These are phyloP conservation scores for Podospora sp. DNA, from an alignment of 495 filamentous ascomycete genomes.

Conservation along the genomic window DNA sequence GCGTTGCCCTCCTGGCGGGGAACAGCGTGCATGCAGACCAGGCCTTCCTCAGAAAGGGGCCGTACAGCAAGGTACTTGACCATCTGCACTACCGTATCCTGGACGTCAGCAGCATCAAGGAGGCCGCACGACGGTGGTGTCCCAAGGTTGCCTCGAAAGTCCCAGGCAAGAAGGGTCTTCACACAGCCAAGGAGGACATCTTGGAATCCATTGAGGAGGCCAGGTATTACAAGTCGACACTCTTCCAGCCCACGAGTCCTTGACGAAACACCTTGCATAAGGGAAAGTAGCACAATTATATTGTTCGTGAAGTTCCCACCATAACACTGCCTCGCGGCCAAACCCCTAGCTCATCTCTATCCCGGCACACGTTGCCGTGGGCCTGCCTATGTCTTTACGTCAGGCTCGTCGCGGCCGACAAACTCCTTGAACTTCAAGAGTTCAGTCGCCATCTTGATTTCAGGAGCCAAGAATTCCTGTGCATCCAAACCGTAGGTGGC, in stretches of 20 bases:
- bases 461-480: slow-evolving; percentile 91
- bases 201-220: slow-evolving; percentile 94
- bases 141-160: slow-evolving; percentile 37
- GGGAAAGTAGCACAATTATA: neutral
- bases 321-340: neutral
- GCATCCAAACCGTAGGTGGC: slow-evolving; percentile 75
- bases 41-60: slow-evolving; percentile 73
- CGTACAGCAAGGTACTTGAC: slow-evolving; percentile 71
- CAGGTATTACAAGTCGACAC: slow-evolving; percentile 68
- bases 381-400: slow-evolving; percentile 77
- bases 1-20: slow-evolving; percentile 75
- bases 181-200: slow-evolving; percentile 88
- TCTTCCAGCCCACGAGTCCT: slow-evolving; percentile 51
- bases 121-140: slow-evolving; percentile 83
- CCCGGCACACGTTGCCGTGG: neutral
- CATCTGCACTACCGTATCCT: slow-evolving; percentile 87
- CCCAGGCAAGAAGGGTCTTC: slow-evolving; percentile 73
- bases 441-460: slow-evolving; percentile 78
- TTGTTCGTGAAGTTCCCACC: neutral
- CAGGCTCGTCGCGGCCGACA: slow-evolving; percentile 85
- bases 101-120: slow-evolving; percentile 89
- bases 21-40: slow-evolving; percentile 92
- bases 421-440: slow-evolving; percentile 89
- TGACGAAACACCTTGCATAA: slow-evolving; percentile 7
- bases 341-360: neutral